These are phyloP conservation scores for Alternaria arbusti DNA, from an alignment of 2,329 filamentous ascomycete genomes.

Conservation along the genomic window DNA sequence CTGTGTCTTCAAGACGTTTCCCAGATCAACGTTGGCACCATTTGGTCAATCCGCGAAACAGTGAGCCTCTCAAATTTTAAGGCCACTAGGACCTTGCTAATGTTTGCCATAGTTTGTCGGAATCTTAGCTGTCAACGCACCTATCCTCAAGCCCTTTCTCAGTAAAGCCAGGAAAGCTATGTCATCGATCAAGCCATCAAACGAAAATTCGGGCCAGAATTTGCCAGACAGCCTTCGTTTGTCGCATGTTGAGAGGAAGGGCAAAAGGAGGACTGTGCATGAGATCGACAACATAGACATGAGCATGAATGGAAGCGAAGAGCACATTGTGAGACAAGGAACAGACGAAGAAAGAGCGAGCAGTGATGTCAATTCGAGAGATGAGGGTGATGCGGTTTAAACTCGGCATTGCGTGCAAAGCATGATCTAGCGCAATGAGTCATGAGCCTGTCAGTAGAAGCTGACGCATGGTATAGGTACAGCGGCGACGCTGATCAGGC, in stretches of 20 bases:
- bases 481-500: neutral
- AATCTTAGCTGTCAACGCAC: conserved; percentile 5
- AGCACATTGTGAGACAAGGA: neutral
- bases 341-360: neutral
- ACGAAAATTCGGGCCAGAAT: neutral
- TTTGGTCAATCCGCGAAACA: conserved; percentile 10
- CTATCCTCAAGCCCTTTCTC: conserved; percentile 3
- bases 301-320: conserved; percentile 2
- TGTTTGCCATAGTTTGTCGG: neutral
- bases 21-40: conserved; percentile 6
- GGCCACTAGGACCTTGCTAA: neutral
- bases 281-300: conserved; percentile 1
- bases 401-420: neutral
- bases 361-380: neutral
- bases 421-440: neutral
- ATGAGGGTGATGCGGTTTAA: neutral
- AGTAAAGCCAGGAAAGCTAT: neutral
- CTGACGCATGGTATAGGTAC: neutral
- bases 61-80: neutral
- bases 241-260: conserved; percentile 1
- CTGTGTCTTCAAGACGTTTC: conserved; percentile 7
- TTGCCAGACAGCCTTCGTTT: conserved; percentile 1
- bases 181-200: neutral
- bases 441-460: neutral
- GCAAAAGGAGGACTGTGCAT: conserved; percentile 6